Evolutionary conservation across 2,329 filamentous ascomycete genomes (phyloP), one percentile per base, ranked within the genome.

Genomic region (Cryphonectria radicalis): DNA sequence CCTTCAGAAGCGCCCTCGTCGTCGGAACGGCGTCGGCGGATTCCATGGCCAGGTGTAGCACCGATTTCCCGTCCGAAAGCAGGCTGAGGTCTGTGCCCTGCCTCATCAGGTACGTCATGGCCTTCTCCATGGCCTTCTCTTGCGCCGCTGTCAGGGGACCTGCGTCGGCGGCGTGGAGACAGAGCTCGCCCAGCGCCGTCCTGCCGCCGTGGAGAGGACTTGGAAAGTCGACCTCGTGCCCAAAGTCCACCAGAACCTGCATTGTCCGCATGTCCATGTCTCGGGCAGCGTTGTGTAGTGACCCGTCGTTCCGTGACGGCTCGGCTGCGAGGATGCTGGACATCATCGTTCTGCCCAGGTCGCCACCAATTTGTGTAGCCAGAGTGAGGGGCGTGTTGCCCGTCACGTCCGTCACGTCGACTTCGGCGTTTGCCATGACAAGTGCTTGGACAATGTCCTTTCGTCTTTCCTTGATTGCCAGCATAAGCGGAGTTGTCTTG

Each of bases 191-290:
- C 0, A 93, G 81, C 0, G 89, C 89, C 71, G 86, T 90, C 62
- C 90, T 85, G 0, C 90, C 90, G 22, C 84, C 85, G 74, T 92
- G 89, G 0, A 89, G 80, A 4, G 87, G 84, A 67, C 88, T 91
- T 0, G 90, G 90, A 69, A 91, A 92, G 76, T 92, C 90, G 0
- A 88, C 84, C 22, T 91, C 87, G 72, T 92, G 90, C 1, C 86
- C 87, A 73, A 87, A 81, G 63, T 89, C 82, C 6, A 91, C 79
- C 1, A 93, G 81, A 1, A 89, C 81, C 66, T 84, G 82, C 73
- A 91, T 86, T 1, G 86, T 86, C 17, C 85, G 79, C 0, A 90
- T 74, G 73, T 91, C 88, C 28, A 92, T 82, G 63, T 87, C 84
- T 17, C 88, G 83, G 0, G 90, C 87, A 4, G 90, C 88, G 72